Percentiles rank a stretch among this genome's conserved stretches.
Evolutionary conservation across 306 rosid species (phyloP).

Genomic region (Mimosa bimucronata): DNA sequence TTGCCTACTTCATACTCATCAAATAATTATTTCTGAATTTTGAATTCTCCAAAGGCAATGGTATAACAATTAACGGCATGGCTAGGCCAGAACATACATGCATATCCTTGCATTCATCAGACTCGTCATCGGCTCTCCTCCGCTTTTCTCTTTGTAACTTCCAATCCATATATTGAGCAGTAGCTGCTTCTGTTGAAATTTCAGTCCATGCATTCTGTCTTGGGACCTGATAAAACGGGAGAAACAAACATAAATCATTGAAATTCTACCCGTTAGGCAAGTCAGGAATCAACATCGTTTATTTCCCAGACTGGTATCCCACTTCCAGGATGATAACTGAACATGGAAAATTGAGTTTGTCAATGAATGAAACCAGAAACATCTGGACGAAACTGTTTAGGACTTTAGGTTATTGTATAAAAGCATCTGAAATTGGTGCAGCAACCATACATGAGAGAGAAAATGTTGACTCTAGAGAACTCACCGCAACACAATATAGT

Average conservation of each 20-base stretch:
- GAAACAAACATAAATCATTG: neutral
- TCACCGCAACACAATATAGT: constrained; percentile 82
- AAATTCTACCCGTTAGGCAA: neutral
- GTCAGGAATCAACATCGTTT: neutral
- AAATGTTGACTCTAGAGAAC: constrained; percentile 18
- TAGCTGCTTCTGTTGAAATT: constrained; percentile 39
- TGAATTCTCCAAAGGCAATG: no score
- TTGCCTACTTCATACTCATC: neutral
- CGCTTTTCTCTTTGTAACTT: constrained; percentile 68
- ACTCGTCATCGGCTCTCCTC: constrained; percentile 58
- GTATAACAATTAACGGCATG: neutral
- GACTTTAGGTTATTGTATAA: neutral
- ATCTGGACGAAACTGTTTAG: neutral
- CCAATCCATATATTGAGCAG: constrained; percentile 46
- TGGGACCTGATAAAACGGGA: constrained; percentile 57
- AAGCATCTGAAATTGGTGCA: neutral
- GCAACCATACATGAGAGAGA: neutral
- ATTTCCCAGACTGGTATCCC: neutral
- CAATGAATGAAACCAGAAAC: neutral
- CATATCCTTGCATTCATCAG: constrained; percentile 35
- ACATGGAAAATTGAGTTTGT: constrained; percentile 6
- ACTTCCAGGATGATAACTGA: neutral
- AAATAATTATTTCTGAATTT: constrained; percentile 1
- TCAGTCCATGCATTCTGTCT: constrained; percentile 84
- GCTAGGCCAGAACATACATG: constrained; percentile 3